These are phyloP conservation scores for Zangia roseola DNA, from an alignment of 768 basidiomycete species.

Conservation along the genomic window DNA sequence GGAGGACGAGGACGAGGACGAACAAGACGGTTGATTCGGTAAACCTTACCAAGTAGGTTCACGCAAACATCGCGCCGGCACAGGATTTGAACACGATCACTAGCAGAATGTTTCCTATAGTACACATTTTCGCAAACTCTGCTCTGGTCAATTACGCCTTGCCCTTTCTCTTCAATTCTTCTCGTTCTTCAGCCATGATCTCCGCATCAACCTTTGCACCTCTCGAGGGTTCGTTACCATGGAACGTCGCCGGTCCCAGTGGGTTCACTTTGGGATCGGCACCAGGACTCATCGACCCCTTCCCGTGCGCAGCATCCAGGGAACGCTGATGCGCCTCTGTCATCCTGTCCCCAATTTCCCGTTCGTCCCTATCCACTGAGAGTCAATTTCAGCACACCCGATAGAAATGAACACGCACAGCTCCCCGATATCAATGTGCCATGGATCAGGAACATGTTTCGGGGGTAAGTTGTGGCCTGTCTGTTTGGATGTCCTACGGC, in stretches of 20 bases:
- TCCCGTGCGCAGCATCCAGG: conserved; percentile 21
- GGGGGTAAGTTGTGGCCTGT: conserved; percentile 22
- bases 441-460: conserved; percentile 33
- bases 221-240: conserved; percentile 56
- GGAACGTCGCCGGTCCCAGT: conserved; percentile 46
- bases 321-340: conserved; percentile 34
- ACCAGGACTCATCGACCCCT: conserved; percentile 29
- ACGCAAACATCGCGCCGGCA: background rate
- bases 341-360: conserved; percentile 40
- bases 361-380: conserved; percentile 37
- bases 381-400: background rate
- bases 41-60: background rate
- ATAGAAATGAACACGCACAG: conserved; percentile 8
- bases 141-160: conserved; percentile 21
- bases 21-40: conserved; percentile 24
- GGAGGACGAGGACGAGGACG: conserved; percentile 50
- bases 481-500: conserved; percentile 21
- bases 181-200: conserved; percentile 51
- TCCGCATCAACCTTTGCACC: conserved; percentile 61
- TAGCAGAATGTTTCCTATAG: background rate
- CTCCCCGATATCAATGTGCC: conserved; percentile 38
- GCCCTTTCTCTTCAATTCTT: conserved; percentile 45
- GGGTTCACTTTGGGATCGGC: conserved; percentile 42
- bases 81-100: background rate
- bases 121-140: background rate